Evolutionary conservation across 768 basidiomycete genomes (phyloP).

Genomic region (Megacollybia marginata): DNA sequence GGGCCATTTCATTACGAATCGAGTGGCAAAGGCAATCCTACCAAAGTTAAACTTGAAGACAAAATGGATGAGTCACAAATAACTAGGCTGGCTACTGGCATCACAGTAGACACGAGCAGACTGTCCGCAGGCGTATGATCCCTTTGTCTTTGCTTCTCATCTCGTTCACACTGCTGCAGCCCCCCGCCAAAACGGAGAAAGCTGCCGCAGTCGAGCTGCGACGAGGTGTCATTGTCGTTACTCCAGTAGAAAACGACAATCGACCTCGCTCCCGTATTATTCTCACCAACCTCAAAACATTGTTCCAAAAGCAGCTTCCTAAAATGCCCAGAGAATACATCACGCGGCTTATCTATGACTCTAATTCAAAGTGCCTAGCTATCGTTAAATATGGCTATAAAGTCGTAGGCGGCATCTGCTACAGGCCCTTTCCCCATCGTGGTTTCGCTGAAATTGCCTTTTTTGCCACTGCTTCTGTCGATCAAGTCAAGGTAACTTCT

Average conservation of each 20-base stretch:
- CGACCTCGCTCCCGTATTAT: conserved; percentile 73
- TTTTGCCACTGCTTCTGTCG: conserved; percentile 92
- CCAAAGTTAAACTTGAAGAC: conserved; percentile 66
- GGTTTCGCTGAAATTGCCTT: conserved; percentile 98
- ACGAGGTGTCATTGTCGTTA: conserved; percentile 75
- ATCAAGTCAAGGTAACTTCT: conserved; percentile 85
- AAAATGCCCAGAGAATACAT: conserved; percentile 99
- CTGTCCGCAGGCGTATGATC: conserved; percentile 39
- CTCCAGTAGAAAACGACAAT: conserved; percentile 78
- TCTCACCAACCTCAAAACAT: conserved; percentile 90
- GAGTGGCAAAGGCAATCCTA: conserved; percentile 37
- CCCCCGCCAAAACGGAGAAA: conserved; percentile 59
- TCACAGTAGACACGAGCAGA: conserved; percentile 62
- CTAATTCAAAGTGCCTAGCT: conserved; percentile 86
- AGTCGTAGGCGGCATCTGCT: conserved; percentile 97
- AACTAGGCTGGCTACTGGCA: conserved; percentile 70
- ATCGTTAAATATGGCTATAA: conserved; percentile 94
- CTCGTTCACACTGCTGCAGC: conserved; percentile 24
- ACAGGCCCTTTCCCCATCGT: conserved; percentile 89
- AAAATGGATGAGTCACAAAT: conserved; percentile 75
- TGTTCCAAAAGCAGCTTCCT: conserved; percentile 95
- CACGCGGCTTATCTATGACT: conserved; percentile 88
- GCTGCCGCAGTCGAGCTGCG: conserved; percentile 75
- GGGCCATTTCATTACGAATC: conserved; percentile 35
- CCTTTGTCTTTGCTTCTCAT: neutral